Evolutionary conservation across 2,329 filamentous ascomycete species (phyloP), one percentile per base, ranked within the genome.

Genomic region (Neurospora crassa): DNA sequence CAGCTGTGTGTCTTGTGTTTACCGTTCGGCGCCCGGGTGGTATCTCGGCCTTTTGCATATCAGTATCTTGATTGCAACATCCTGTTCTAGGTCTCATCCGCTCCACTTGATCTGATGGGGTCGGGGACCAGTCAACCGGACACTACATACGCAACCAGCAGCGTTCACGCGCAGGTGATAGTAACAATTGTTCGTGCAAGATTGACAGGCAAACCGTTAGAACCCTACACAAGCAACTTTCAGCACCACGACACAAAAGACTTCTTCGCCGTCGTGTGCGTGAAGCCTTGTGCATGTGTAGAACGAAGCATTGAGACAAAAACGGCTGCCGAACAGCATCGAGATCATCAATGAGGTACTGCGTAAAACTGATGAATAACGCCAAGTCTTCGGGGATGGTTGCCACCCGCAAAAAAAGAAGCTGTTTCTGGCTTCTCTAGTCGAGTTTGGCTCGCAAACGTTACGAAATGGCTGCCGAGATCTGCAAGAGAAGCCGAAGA

Each of bases 401-500:
- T 67, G 72, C 70, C 73, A 69, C 70, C 68, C 71, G 67, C 43
- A 47, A 70, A 47, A 68, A 68, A 68, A 68, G 67, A 53, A 40
- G 67, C 37, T 67, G 71, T 71, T 71, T 70, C 69, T 63, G 20
- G 6, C n/a, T 53, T 53, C 20, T 70, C 69, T 63, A 8, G 34
- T 40, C 37, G 37, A 40, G 37, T 40, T 8, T 11, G 53, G 29
- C 29, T 37, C 8, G 53, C 53, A 34, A 59, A 59, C 53, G 24
- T 18, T 63, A 5, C 53, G 29, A 63, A 63, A 63, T 63, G 53
- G 16, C 24, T 63, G 53, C 29, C 29, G 53, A 71, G 73, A 74
- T 74, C 74, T 76, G 75, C 75, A 75, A 71, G 53, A 72, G 72
- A 76, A 74, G 74, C 71, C 68, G 70, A 68, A 70, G 71, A 47